Conservation (phyloP, 768 basidiomycete species). For the Suillus hirtellus region DNA sequence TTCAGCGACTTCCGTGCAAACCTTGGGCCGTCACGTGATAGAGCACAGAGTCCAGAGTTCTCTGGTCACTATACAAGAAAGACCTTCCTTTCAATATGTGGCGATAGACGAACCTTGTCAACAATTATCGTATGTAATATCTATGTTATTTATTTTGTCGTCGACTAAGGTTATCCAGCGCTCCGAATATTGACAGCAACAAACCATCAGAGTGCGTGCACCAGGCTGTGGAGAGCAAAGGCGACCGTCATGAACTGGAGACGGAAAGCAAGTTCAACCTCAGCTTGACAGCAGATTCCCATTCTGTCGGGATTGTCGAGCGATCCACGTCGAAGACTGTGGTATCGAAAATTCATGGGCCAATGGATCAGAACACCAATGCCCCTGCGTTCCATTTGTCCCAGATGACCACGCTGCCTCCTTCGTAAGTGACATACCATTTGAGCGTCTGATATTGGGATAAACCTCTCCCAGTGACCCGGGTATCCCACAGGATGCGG, state of each 20-base stretch:
- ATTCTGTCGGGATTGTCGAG: neutral
- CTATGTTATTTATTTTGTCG: neutral
- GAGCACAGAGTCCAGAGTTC: neutral
- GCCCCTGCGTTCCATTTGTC: neutral
- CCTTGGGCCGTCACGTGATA: neutral
- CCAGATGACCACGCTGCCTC: neutral
- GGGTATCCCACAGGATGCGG: neutral
- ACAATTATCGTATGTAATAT: neutral
- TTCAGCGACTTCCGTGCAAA: neutral
- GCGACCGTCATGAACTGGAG: neutral
- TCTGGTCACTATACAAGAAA: neutral
- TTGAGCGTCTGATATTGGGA: neutral
- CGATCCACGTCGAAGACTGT: neutral
- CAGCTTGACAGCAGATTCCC: neutral
- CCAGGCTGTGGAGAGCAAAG: neutral
- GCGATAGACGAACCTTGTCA: neutral
- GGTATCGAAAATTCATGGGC: neutral
- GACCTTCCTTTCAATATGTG: neutral
- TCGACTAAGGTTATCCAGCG: neutral
- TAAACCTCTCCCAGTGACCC: neutral
- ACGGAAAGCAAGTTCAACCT: neutral
- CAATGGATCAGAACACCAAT: neutral
- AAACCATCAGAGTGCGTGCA: neutral
- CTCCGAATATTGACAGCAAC: neutral
- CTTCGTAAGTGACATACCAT: neutral